Conservation (phyloP, 2,329 filamentous ascomycete species). For the Lomentospora prolificans region DNA sequence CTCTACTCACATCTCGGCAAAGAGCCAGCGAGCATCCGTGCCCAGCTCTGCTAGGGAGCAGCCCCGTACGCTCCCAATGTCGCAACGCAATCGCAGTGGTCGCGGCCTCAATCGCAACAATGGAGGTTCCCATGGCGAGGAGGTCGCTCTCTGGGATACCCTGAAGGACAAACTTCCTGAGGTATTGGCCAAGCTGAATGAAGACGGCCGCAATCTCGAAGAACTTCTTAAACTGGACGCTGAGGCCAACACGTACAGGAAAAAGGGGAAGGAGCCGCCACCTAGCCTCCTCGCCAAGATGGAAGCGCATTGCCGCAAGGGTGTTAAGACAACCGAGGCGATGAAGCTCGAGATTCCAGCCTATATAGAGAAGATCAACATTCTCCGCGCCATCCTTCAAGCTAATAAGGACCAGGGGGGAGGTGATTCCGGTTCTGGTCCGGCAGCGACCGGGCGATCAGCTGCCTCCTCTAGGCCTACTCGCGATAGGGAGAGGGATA, state of each 20-base stretch:
- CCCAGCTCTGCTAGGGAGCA: neutral
- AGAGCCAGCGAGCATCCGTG: neutral
- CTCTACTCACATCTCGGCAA: neutral
- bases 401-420: conserved; percentile 28
- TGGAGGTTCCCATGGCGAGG: conserved; percentile 31
- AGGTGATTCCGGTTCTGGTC: conserved; percentile 12
- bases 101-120: conserved; percentile 35
- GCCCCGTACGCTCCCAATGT: conserved; percentile 20
- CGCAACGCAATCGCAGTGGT: conserved; percentile 33
- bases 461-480: conserved; percentile 13
- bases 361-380: conserved; percentile 31
- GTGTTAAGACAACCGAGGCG: conserved; percentile 30
- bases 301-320: conserved; percentile 32
- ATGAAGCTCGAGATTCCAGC: conserved; percentile 26
- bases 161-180: conserved; percentile 29
- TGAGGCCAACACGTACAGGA: conserved; percentile 27
- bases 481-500: neutral
- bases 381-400: conserved; percentile 31
- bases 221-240: conserved; percentile 31
- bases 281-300: conserved; percentile 26
- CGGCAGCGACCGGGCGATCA: conserved; percentile 17
- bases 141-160: conserved; percentile 32
- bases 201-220: conserved; percentile 29
- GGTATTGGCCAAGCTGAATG: conserved; percentile 29
- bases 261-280: conserved; percentile 21